phyloP scores from a whole-genome alignment of 257 asterid species.

The Scutellaria galericulata region DNA sequence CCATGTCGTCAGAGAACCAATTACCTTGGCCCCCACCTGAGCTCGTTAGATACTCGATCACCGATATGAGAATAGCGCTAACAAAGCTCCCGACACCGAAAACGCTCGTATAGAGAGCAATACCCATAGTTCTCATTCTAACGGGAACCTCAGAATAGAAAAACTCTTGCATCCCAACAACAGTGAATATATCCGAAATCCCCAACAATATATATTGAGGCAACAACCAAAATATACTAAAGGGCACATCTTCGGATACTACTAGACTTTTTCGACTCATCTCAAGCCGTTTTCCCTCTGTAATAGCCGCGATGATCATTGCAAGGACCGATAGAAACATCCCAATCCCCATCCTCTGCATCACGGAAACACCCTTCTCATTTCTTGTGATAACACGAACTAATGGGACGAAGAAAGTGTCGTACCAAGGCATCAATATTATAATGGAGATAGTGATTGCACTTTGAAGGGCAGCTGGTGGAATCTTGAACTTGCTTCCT shows the following conservation, averaged over 20 bases:
- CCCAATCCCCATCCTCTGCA: constrained; percentile 90
- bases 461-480: constrained; percentile 97
- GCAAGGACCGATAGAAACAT: constrained; percentile 83
- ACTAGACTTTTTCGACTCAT: constrained; percentile 26
- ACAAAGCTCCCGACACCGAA: constrained; percentile 90
- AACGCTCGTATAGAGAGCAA: constrained; percentile 85
- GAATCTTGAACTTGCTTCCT: constrained; percentile 68
- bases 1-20: constrained; percentile 85
- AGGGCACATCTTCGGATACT: constrained; percentile 40
- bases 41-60: constrained; percentile 64
- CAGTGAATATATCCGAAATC: constrained; percentile 89
- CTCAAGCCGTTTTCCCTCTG: constrained; percentile 59
- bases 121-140: constrained; percentile 85
- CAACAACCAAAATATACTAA: constrained; percentile 84
- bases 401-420: constrained; percentile 69
- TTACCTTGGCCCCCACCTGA: constrained; percentile 40
- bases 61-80: constrained; percentile 65
- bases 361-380: constrained; percentile 72
- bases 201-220: constrained; percentile 90
- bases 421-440: constrained; percentile 81
- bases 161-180: constrained; percentile 96
- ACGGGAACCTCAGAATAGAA: constrained; percentile 86
- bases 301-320: constrained; percentile 80
- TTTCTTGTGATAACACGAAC: constrained; percentile 54
- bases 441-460: constrained; percentile 82